Evolutionary conservation across 1,284 basidiomycete genomes (phyloP).

Genomic region (Agroathelia rolfsii): DNA sequence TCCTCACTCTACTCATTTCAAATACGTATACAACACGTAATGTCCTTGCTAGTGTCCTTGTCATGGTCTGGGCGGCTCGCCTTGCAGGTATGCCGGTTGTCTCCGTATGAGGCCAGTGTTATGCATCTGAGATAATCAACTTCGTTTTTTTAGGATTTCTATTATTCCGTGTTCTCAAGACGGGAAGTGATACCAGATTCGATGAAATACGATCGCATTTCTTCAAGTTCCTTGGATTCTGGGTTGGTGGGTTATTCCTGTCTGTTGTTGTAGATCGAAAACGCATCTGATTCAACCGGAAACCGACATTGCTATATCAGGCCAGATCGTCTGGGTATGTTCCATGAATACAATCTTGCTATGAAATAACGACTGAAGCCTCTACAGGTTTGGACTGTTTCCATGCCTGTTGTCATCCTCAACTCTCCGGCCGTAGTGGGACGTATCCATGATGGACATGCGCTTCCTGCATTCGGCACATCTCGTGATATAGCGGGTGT

Average conservation of each 20-base stretch:
- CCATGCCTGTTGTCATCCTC: conserved; percentile 53
- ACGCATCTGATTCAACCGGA: neutral
- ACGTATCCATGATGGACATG: conserved; percentile 26
- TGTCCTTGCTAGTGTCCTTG: conserved; percentile 41
- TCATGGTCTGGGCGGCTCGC: conserved; percentile 57
- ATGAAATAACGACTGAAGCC: conserved; percentile 1
- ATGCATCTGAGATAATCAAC: conserved; percentile 3
- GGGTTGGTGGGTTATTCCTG: conserved; percentile 31
- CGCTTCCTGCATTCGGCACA: conserved; percentile 49
- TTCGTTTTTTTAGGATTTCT: conserved; percentile 53
- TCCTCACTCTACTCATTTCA: conserved; percentile 42
- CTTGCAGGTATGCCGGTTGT: conserved; percentile 30
- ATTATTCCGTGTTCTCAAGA: conserved; percentile 57
- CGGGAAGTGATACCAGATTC: conserved; percentile 55
- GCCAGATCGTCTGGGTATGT: conserved; percentile 46
- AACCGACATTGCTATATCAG: conserved; percentile 18
- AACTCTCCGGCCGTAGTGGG: conserved; percentile 61
- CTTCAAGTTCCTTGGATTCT: conserved; percentile 55
- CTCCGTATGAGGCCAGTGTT: neutral
- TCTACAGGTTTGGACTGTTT: conserved; percentile 55
- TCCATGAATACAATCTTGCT: neutral
- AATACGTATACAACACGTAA: conserved; percentile 53
- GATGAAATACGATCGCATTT: conserved; percentile 60
- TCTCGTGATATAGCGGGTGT: conserved; percentile 60
- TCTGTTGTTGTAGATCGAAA: neutral